phyloP scores from a whole-genome alignment of 228 moss, liverwort and hornwort genomes.

The Sphagnum fallax region DNA sequence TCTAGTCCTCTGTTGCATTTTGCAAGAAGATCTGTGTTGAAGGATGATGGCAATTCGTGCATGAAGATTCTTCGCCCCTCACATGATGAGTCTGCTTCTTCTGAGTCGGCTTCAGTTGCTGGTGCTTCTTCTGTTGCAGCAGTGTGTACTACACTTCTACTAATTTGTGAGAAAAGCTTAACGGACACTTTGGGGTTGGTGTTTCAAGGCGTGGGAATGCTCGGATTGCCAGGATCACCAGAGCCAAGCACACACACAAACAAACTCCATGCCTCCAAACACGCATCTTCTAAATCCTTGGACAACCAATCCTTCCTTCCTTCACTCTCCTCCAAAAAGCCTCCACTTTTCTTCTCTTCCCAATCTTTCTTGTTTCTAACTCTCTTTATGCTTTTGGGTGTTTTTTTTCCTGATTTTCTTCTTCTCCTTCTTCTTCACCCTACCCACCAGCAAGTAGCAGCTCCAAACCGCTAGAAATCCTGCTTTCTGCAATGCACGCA shows the following conservation, averaged over 20 bases:
- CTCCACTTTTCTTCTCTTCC: no score
- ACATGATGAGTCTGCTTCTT: background rate
- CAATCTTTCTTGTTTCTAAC: no score
- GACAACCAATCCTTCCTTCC: no score
- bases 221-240: background rate
- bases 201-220: background rate
- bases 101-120: background rate
- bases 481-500: no score
- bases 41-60: constrained; percentile 59
- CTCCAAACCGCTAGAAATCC: no score
- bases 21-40: constrained; percentile 40
- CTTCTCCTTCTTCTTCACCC: no score
- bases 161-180: background rate
- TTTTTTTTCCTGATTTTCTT: no score
- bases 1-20: constrained; percentile 38
- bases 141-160: background rate
- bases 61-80: constrained; percentile 39
- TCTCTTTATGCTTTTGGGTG: no score
- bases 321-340: no score
- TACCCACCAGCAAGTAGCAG: no score
- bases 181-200: background rate
- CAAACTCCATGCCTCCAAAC: background rate
- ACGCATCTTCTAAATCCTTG: background rate
- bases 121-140: no score
- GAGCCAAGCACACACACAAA: background rate